A percentile compares a stretch with the other conserved stretches of the same genome.
phyloP scores from a whole-genome alignment of 495 filamentous ascomycete species.

The Neurospora discreta region DNA sequence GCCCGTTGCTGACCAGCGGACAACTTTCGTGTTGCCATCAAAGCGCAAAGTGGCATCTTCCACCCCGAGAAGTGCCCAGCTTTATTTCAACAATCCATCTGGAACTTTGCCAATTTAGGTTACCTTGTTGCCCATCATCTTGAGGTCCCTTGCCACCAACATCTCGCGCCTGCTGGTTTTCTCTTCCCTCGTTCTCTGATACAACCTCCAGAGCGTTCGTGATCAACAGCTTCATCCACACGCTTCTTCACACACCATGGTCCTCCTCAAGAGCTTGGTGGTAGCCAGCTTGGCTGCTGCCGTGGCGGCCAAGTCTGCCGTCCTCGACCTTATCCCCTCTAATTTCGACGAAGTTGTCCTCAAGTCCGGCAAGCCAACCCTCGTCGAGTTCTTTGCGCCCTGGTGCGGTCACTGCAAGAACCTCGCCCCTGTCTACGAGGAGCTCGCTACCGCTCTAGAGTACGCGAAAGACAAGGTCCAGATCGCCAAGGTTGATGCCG shows the following conservation, averaged over 20 bases:
- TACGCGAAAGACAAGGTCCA: conserved; percentile 70
- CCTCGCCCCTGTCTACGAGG: conserved; percentile 88
- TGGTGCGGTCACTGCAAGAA: conserved; percentile 99
- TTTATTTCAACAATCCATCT: conserved; percentile 19
- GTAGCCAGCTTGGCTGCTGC: conserved; percentile 33
- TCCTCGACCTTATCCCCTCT: conserved; percentile 72
- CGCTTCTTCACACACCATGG: conserved; percentile 22
- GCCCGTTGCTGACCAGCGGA: neutral
- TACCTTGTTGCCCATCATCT: neutral
- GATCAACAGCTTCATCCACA: neutral
- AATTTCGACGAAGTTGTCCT: conserved; percentile 90
- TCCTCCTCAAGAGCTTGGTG: conserved; percentile 44
- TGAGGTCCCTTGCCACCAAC: neutral
- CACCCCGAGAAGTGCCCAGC: neutral
- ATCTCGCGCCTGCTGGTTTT: neutral
- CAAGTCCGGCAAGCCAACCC: conserved; percentile 83
- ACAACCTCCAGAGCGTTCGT: neutral
- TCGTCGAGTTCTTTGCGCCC: conserved; percentile 98
- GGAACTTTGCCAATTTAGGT: neutral
- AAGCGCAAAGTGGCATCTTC: conserved; percentile 28
- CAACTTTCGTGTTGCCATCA: neutral
- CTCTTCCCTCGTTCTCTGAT: neutral
- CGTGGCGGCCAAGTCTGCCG: conserved; percentile 47
- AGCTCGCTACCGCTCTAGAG: conserved; percentile 67
- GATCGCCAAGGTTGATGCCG: conserved; percentile 91